phyloP scores from a whole-genome alignment of 768 basidiomycete genomes.

The Suillus sp. region DNA sequence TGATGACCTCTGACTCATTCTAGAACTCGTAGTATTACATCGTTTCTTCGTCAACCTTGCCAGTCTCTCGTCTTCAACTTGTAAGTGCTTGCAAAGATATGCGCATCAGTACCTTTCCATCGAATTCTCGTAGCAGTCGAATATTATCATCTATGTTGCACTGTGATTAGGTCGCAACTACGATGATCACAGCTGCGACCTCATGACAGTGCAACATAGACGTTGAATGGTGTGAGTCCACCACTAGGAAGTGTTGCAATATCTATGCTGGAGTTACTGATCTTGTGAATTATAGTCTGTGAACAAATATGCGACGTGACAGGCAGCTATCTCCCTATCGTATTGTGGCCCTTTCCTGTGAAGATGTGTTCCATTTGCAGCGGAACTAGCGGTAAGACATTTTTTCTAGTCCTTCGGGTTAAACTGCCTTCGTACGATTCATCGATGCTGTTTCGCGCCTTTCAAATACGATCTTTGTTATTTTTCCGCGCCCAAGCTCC shows the following conservation, averaged over 20 bases:
- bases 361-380: slow-evolving; percentile 10
- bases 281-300: slow-evolving; percentile 45
- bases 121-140: neutral
- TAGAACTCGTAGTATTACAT: neutral
- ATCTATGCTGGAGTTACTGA: neutral
- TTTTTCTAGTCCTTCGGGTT: slow-evolving; percentile 31
- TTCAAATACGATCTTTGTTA: slow-evolving; percentile 13
- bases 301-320: slow-evolving; percentile 44
- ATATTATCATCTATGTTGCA: too few species aligned
- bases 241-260: neutral
- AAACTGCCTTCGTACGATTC: slow-evolving; percentile 25
- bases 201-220: neutral
- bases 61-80: neutral
- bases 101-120: neutral
- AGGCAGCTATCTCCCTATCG: slow-evolving; percentile 30
- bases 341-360: neutral
- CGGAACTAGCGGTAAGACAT: slow-evolving; percentile 36
- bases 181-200: too few species aligned
- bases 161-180: too few species aligned
- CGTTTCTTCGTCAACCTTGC: neutral
- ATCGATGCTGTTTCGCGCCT: slow-evolving; percentile 13
- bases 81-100: neutral
- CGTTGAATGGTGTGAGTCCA: too few species aligned
- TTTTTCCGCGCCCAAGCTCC: slow-evolving; percentile 32
- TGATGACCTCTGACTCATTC: too few species aligned